phyloP scores from a whole-genome alignment of 805 yeast genomes.

The Yarrowia osloensis region DNA sequence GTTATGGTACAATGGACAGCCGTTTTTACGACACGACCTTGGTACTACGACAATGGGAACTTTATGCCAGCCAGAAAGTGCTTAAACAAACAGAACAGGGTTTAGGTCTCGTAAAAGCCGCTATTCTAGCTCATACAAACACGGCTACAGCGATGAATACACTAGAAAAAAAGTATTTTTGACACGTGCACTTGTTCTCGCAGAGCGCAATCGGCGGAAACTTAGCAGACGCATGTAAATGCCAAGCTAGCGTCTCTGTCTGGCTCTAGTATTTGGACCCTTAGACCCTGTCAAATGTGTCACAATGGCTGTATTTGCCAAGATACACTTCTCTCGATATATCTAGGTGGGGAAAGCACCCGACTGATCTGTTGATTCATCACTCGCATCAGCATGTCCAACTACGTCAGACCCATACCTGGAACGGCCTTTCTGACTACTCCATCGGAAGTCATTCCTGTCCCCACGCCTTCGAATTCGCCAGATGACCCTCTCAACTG shows the following conservation, averaged over 20 bases:
- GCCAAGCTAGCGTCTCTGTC: background rate
- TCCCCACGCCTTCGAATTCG: constrained; percentile 67
- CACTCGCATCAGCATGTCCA: background rate
- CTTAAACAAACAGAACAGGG: background rate
- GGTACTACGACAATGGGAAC: background rate
- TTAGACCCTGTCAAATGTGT: constrained; percentile 10
- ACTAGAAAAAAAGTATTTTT: background rate
- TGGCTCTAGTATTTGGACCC: background rate
- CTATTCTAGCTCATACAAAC: background rate
- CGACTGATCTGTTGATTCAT: background rate
- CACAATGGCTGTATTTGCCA: background rate
- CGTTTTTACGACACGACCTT: background rate
- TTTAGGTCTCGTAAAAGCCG: background rate
- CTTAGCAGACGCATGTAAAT: background rate
- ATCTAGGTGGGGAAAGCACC: background rate
- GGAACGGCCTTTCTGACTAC: constrained; percentile 36
- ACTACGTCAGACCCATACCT: constrained; percentile 36
- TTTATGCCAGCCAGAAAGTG: background rate
- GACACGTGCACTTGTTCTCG: background rate
- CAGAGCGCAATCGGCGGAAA: background rate
- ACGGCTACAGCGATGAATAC: background rate
- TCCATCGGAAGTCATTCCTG: constrained; percentile 49
- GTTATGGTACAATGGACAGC: background rate
- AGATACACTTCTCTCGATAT: background rate
- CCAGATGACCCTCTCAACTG: constrained; percentile 74